Conservation (phyloP, 1,284 basidiomycete species). For the Meira nashicola region DNA sequence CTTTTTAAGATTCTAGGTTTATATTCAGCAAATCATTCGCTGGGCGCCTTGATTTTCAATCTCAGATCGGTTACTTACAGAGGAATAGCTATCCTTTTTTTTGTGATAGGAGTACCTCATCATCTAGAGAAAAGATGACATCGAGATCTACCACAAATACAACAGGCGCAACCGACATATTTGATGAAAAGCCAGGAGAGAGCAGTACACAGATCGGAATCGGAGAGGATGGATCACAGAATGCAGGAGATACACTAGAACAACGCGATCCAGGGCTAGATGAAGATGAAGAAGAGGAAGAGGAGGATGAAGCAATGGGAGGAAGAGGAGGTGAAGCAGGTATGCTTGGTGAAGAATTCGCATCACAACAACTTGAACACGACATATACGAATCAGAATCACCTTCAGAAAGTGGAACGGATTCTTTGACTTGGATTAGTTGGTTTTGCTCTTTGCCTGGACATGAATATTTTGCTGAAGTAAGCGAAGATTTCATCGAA, state of each 20-base stretch:
- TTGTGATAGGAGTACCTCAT: background rate
- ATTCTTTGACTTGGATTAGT: constrained; percentile 79
- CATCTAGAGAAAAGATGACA: background rate
- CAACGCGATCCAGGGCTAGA: constrained; percentile 13
- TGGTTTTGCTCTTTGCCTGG: constrained; percentile 99
- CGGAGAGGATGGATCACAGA: too few relatives aligned
- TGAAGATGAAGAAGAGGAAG: constrained; percentile 23
- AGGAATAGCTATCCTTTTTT: too few relatives aligned
- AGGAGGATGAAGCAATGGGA: constrained; percentile 21
- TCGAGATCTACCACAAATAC: background rate
- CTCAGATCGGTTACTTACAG: too few relatives aligned
- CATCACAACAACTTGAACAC: constrained; percentile 7
- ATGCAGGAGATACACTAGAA: constrained; percentile 2
- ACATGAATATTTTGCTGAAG: constrained; percentile 85
- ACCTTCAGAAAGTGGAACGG: constrained; percentile 48
- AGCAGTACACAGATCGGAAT: background rate
- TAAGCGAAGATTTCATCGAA: constrained; percentile 97
- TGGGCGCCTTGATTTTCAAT: too few relatives aligned
- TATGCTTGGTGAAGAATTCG: constrained; percentile 9
- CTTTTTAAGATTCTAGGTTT: too few relatives aligned
- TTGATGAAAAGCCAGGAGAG: background rate
- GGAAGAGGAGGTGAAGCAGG: constrained; percentile 12
- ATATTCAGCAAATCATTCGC: too few relatives aligned
- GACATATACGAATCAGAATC: constrained; percentile 23
- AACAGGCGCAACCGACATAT: background rate